These are phyloP conservation scores for Hygrocybe punicea DNA, from an alignment of 768 basidiomycete genomes.

Conservation along the genomic window DNA sequence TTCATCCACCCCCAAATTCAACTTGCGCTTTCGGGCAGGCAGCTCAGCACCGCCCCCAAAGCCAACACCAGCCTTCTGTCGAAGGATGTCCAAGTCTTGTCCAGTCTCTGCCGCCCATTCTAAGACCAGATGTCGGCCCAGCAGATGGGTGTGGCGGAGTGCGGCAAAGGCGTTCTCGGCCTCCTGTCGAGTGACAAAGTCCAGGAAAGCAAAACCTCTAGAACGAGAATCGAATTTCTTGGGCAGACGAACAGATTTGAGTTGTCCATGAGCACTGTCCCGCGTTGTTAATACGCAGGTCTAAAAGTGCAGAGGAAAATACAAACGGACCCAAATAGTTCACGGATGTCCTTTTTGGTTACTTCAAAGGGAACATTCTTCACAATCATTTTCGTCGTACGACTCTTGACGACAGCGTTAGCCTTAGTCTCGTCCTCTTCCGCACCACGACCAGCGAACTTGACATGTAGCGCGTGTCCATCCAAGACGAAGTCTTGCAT, in stretches of 20 bases:
- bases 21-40: conserved; percentile 74
- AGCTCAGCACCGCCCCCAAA: conserved; percentile 64
- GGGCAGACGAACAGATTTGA: conserved; percentile 92
- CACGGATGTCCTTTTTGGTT: conserved; percentile 85
- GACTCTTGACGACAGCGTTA: conserved; percentile 47
- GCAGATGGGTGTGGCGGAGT: conserved; percentile 89
- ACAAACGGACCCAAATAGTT: conserved; percentile 74
- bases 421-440: conserved; percentile 47
- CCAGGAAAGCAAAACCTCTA: conserved; percentile 95
- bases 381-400: conserved; percentile 91
- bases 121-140: conserved; percentile 91
- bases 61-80: conserved; percentile 78
- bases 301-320: background rate
- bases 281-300: conserved; percentile 5
- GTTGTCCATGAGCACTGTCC: conserved; percentile 77
- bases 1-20: conserved; percentile 47
- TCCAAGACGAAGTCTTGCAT: conserved; percentile 83
- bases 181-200: conserved; percentile 86
- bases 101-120: conserved; percentile 90
- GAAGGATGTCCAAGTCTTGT: conserved; percentile 68
- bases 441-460: conserved; percentile 82
- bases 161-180: conserved; percentile 86
- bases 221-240: conserved; percentile 86
- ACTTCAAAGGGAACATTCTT: conserved; percentile 99
- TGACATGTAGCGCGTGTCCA: conserved; percentile 78